These are phyloP conservation scores for Pythium monospermum DNA, from an alignment of 352 stramenopile species.

Conservation along the genomic window DNA sequence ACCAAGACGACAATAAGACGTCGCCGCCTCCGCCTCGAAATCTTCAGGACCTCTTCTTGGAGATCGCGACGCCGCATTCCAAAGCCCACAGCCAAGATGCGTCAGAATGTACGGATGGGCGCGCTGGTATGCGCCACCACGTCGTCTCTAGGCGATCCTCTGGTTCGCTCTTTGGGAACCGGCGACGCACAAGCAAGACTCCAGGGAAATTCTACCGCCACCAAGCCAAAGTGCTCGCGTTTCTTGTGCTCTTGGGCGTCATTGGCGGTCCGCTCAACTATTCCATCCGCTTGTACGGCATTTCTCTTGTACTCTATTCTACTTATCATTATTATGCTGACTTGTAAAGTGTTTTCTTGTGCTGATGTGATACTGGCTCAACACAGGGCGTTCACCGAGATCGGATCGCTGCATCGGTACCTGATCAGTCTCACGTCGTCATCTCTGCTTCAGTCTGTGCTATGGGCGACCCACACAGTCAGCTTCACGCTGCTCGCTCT, in stretches of 20 bases:
- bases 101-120: constrained; percentile 35
- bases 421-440: constrained; percentile 34
- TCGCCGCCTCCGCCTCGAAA: constrained; percentile 5
- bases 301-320: not conserved
- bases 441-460: constrained; percentile 32
- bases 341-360: not conserved
- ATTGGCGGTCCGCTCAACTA: constrained; percentile 78
- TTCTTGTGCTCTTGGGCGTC: constrained; percentile 74
- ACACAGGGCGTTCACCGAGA: constrained; percentile 30
- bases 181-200: constrained; percentile 32
- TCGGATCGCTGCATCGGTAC: constrained; percentile 35
- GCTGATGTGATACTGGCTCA: too few relatives aligned
- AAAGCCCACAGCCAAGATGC: constrained; percentile 6
- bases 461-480: constrained; percentile 70
- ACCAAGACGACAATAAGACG: constrained; percentile 26
- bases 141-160: constrained; percentile 34
- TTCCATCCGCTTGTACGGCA: constrained; percentile 54
- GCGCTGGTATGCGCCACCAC: constrained; percentile 37
- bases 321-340: not conserved
- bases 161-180: constrained; percentile 61
- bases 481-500: constrained; percentile 60
- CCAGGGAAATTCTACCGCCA: constrained; percentile 46
- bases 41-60: constrained; percentile 16
- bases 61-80: constrained; percentile 2
- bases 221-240: constrained; percentile 66